phyloP scores from a whole-genome alignment of 2,329 filamentous ascomycete species.

The Lomentospora prolificans region DNA sequence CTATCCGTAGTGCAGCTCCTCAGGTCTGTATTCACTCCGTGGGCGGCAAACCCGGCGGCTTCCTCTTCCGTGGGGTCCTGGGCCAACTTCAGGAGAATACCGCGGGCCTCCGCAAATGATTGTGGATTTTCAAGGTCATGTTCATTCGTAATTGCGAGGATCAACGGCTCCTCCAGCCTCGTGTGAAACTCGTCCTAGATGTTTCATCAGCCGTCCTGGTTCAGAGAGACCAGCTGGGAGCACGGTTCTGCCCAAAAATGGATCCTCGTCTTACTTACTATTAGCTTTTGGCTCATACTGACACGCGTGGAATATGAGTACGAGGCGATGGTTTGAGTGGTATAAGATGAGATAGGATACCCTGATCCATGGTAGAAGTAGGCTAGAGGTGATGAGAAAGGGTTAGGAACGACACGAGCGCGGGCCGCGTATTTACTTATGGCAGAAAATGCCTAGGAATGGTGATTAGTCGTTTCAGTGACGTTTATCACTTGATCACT shows the following conservation, averaged over 20 bases:
- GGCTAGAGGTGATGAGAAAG: too few relatives aligned
- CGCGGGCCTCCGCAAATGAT: slow-evolving; percentile 8
- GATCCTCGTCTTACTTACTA: not conserved
- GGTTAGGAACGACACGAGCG: too few relatives aligned
- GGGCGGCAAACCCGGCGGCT: not conserved
- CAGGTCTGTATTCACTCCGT: slow-evolving; percentile 3
- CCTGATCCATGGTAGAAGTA: too few relatives aligned
- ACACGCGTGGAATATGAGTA: too few relatives aligned
- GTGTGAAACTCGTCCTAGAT: not conserved
- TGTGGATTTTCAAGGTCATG: not conserved
- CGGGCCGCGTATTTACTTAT: too few relatives aligned
- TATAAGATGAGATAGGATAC: too few relatives aligned
- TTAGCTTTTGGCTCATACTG: not conserved
- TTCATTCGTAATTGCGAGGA: not conserved
- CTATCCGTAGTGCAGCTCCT: slow-evolving; percentile 2
- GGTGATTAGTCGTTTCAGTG: too few relatives aligned
- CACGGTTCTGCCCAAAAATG: not conserved
- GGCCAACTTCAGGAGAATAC: not conserved
- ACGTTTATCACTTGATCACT: too few relatives aligned
- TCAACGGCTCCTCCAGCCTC: not conserved
- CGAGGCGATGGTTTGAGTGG: too few relatives aligned
- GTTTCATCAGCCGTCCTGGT: not conserved
- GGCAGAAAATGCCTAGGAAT: too few relatives aligned
- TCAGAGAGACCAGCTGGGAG: not conserved
- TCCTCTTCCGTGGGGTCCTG: not conserved